phyloP scores from a whole-genome alignment of 768 basidiomycete species.

The Pisolithus marmoratus region DNA sequence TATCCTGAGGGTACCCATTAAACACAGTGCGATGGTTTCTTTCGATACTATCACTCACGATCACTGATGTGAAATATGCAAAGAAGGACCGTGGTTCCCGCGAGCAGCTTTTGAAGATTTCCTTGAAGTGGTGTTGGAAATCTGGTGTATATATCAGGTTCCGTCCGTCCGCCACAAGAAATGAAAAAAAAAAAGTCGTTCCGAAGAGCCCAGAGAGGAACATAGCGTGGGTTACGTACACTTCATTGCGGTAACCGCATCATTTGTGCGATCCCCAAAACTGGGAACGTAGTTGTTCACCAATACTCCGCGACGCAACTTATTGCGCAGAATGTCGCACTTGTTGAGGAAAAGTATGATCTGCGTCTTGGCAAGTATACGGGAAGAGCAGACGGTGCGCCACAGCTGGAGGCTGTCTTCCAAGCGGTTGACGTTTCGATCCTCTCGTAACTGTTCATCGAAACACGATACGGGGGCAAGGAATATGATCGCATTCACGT shows the following conservation, averaged over 20 bases:
- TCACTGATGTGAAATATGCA: slow-evolving; percentile 70
- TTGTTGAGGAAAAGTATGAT: slow-evolving; percentile 54
- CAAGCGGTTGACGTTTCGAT: slow-evolving; percentile 62
- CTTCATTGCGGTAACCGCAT: slow-evolving; percentile 59
- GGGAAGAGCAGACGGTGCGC: slow-evolving; percentile 65
- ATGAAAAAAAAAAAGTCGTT: too few species aligned
- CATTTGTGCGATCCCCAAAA: slow-evolving; percentile 69
- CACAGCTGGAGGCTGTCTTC: slow-evolving; percentile 75
- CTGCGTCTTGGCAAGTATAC: slow-evolving; percentile 55
- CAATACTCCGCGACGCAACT: slow-evolving; percentile 58
- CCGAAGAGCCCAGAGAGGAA: too few species aligned
- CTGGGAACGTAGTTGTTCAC: slow-evolving; percentile 68
- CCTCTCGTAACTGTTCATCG: slow-evolving; percentile 72
- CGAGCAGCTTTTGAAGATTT: slow-evolving; percentile 58
- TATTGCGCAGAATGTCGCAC: slow-evolving; percentile 68
- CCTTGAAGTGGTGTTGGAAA: slow-evolving; percentile 76
- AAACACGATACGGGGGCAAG: slow-evolving; percentile 71
- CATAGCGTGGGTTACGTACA: slow-evolving; percentile 39
- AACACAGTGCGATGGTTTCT: not conserved
- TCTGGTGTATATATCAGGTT: slow-evolving; percentile 35
- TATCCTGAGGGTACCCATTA: slow-evolving; percentile 46
- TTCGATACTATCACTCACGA: slow-evolving; percentile 43
- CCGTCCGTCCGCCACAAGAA: too few species aligned
- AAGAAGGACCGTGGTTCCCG: slow-evolving; percentile 46
- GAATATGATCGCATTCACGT: slow-evolving; percentile 81